These are phyloP conservation scores for Solanum dulcamara DNA, from an alignment of 257 asterid species.

Conservation along the genomic window DNA sequence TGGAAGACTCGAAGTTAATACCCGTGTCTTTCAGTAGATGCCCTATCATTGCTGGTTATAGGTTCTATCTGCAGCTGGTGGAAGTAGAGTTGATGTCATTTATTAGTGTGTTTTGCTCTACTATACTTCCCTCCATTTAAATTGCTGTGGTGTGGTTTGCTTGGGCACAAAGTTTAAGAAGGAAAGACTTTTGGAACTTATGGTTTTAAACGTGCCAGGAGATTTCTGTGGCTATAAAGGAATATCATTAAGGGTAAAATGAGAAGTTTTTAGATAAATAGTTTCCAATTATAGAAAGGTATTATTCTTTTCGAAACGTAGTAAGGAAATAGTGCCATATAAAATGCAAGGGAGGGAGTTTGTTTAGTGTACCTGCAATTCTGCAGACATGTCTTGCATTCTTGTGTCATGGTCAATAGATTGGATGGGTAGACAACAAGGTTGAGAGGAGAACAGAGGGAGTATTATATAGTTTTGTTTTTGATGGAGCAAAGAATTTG, in stretches of 20 bases:
- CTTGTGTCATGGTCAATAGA: neutral
- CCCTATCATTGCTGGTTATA: neutral
- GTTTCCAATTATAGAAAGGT: neutral
- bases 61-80: neutral
- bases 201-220: neutral
- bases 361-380: neutral
- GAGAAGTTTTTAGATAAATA: neutral
- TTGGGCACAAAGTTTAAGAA: neutral
- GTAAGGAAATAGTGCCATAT: neutral
- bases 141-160: neutral
- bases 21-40: neutral
- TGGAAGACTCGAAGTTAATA: neutral
- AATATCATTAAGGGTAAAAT: neutral
- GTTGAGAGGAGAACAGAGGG: neutral
- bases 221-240: neutral
- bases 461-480: neutral
- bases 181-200: neutral
- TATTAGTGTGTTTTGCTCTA: neutral
- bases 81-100: neutral
- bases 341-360: neutral
- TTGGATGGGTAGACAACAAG: neutral
- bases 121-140: neutral
- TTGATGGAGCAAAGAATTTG: neutral
- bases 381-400: neutral
- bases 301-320: neutral